Percentiles rank a stretch among this genome's conserved stretches.
These are phyloP conservation scores for Setomelanomma holmii DNA, from an alignment of 2,329 filamentous ascomycete species.

Conservation along the genomic window DNA sequence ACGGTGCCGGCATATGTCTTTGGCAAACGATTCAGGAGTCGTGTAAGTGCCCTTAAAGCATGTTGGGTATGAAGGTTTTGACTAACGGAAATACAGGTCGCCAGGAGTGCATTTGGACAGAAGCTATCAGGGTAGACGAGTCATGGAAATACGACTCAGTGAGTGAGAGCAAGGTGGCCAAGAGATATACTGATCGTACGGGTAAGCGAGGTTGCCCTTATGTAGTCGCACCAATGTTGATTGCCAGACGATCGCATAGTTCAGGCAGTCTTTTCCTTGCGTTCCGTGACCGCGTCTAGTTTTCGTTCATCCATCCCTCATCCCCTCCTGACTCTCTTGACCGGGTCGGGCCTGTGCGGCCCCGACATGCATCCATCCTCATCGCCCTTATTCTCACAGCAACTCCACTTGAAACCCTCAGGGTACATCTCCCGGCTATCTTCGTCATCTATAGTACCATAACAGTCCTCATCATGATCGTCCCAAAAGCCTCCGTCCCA, in stretches of 20 bases:
- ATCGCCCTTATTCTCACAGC: conserved; percentile 2
- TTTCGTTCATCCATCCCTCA: too few species aligned
- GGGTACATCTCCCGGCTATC: neutral
- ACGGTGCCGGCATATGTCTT: conserved; percentile 70
- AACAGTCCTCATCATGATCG: neutral
- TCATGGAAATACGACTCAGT: too few species aligned
- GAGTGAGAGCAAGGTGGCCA: too few species aligned
- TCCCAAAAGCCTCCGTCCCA: conserved; percentile 1
- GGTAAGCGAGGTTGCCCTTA: too few species aligned
- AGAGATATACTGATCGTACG: too few species aligned
- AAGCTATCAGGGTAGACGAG: conserved; percentile 24
- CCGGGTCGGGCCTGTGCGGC: neutral
- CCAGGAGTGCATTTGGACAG: conserved; percentile 27
- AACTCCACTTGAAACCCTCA: conserved; percentile 10
- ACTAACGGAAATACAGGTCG: conserved; percentile 12
- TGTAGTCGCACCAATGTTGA: too few species aligned
- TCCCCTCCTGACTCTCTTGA: neutral
- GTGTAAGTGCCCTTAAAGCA: conserved; percentile 3
- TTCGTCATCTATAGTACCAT: neutral
- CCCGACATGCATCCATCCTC: neutral
- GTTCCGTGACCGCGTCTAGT: too few species aligned
- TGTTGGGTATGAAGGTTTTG: conserved; percentile 1
- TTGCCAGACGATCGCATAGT: too few species aligned
- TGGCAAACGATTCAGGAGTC: conserved; percentile 44
- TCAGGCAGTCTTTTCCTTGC: too few species aligned